Base-by-base conservation (phyloP, 176 grass and related monocot species). In the Aegilops speltoides region DNA sequence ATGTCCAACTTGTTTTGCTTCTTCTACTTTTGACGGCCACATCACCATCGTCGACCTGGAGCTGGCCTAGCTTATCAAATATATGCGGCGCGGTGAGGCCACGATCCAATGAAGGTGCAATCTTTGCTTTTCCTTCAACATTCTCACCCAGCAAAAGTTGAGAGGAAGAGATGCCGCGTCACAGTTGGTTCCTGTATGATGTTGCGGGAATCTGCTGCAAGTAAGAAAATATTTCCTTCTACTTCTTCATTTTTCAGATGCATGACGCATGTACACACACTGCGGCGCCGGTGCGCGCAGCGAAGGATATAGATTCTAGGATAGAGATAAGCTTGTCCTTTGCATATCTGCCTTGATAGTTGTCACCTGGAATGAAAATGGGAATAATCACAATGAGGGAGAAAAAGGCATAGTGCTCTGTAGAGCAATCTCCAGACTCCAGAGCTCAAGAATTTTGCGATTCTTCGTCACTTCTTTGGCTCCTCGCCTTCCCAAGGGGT, bases 221-320 rank as follows among this genome's bases (percentile, higher is more conserved):
- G 48, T 69, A 22, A 36, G 14, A 81, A 20, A 57, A 20, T 20
- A 50, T 64, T 52, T 84, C 22, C 10, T 24, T 33, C 3, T 77
- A 15, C n/a, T 14, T 38, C 13, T 61, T 46, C 25, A 25, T 45
- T 76, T 85, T 76, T 85, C 52, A 81, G 24, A 14, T 64, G 66
- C 62, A 85, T 91, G 77, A 88, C 70, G 82, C 82, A 75, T 75
- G 72, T 85, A 91, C 43, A 91, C 81, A 87, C 85, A 83, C 23
- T 41, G 38, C 23, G 38, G 46, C 59, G 19, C 77, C 48, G 48
- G 48, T 17, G 43, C 29, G 67, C 87, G 38, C 68, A 64, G 11
- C n/a, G 0, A 84, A 45, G 82, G 76, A 81, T 76, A 56, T 17
- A 73, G 70, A 79, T 79, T 87, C 86, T 75, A 52, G 7, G 79